Conservation (phyloP, 345 rosid species). For the Moringa oleifera region DNA sequence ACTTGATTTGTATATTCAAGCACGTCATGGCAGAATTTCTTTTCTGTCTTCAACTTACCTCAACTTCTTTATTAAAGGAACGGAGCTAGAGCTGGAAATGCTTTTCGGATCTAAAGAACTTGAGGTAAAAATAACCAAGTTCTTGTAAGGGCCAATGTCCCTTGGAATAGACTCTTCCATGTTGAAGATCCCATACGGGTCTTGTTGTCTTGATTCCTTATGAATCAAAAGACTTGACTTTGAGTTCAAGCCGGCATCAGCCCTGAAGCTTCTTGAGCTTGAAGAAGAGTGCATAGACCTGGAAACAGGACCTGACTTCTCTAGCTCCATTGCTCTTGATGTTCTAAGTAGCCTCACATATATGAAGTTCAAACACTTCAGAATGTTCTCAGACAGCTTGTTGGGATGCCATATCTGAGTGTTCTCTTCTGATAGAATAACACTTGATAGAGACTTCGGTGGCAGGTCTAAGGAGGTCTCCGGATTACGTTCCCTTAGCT, state of each 20-base stretch:
- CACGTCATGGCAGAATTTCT: too few relatives aligned
- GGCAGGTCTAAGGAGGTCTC: conserved; percentile 40
- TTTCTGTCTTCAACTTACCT: conserved; percentile 35
- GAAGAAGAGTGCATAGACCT: conserved; percentile 50
- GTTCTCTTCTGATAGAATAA: conserved; percentile 52
- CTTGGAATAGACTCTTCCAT: conserved; percentile 75
- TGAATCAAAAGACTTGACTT: conserved; percentile 39
- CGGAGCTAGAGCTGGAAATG: conserved; percentile 71
- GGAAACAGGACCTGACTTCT: conserved; percentile 60
- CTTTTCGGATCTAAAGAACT: conserved; percentile 77
- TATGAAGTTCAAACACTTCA: conserved; percentile 78
- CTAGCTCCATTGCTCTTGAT: conserved; percentile 77
- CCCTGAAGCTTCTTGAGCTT: conserved; percentile 71
- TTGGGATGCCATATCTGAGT: conserved; percentile 69
- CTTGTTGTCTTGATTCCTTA: conserved; percentile 79
- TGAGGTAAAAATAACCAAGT: conserved; percentile 75
- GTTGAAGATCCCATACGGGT: conserved; percentile 77
- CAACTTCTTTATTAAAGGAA: conserved; percentile 64
- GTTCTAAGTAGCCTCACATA: conserved; percentile 75
- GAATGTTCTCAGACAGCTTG: conserved; percentile 79
- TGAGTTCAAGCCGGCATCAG: conserved; percentile 41
- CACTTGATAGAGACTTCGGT: conserved; percentile 48
- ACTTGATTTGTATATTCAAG: neutral
- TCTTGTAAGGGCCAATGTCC: conserved; percentile 87
- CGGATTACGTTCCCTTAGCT: conserved; percentile 54